Evolutionary conservation across 2,329 filamentous ascomycete genomes (phyloP), one percentile per base, ranked within the genome.

Genomic region (Penicillium digitatum): DNA sequence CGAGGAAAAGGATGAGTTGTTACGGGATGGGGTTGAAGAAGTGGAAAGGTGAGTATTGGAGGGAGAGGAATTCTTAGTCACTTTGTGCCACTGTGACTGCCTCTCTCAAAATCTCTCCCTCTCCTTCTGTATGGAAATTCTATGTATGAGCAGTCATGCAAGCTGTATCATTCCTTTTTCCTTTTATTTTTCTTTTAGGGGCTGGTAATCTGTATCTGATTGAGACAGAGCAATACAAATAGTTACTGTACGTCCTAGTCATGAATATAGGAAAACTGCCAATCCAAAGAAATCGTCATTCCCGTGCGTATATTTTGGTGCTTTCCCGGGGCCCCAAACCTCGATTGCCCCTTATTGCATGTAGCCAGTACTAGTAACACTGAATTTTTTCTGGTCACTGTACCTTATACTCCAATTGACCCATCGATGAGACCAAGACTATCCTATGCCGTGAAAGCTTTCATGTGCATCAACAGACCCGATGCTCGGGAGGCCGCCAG

Each of bases 401-500:
- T 18, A 44, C 3, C 8, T 16, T 10, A 32, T 24, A 10, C 8
- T 32, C 18, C n/a, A 27, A 12, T 11, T n/a, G 24, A 16, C 6
- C 20, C 6, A 40, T 26, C 24, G 24, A 27, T 27, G 39, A 18
- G 27, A 42, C 16, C 10, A 14, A 26, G 38, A n/a, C 20, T 40
- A n/a, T 16, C 12, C 14, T 24, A 16, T 24, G 38, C 20, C 38
- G 20, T 24, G 20, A 7, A 18, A 24, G 16, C n/a, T 27, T 18
- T 20, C 18, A 10, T 29, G 22, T 20, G 14, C 18, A 29, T 80
- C 70, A 90, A 69, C 89, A 92, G 76, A 89, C 88, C 55, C 90
- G 79, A 70, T 94, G 84, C 67, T 85, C 79, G 9, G 90, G 88
- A 65, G 87, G 84, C 64, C 90, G 82, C 88, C 90, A 96, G 39